Conservation (phyloP, 2,329 filamentous ascomycete genomes). For the Colletotrichum spaethianum region DNA sequence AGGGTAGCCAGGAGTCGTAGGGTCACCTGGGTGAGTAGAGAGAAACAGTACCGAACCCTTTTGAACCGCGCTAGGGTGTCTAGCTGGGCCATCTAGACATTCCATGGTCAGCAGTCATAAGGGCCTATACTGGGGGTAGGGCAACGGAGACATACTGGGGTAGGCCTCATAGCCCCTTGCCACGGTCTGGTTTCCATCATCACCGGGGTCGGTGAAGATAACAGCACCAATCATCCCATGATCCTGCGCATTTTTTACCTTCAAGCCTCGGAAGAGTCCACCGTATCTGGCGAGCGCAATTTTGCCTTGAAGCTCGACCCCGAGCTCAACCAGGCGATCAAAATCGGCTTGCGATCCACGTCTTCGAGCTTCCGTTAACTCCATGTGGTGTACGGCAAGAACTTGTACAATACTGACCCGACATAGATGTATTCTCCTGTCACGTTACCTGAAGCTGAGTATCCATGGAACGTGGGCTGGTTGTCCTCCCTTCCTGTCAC, state of each 20-base stretch:
- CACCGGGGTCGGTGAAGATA: slow-evolving; percentile 82
- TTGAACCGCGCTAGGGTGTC: slow-evolving; percentile 84
- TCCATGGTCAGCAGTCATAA: background rate
- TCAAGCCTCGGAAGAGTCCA: slow-evolving; percentile 82
- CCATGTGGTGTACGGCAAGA: accelerated
- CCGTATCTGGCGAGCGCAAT: slow-evolving; percentile 86
- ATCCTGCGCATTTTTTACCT: slow-evolving; percentile 86
- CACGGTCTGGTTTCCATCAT: slow-evolving; percentile 82
- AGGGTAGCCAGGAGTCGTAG: slow-evolving; percentile 87
- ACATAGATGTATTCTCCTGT: slow-evolving; percentile 82
- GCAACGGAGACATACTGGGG: slow-evolving; percentile 58
- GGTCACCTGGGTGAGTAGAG: slow-evolving; percentile 73
- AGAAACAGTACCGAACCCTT: slow-evolving; percentile 80
- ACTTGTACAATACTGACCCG: slow-evolving; percentile 62
- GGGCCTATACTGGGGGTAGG: too few relatives aligned
- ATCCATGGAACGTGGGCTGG: slow-evolving; percentile 86
- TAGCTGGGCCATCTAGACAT: slow-evolving; percentile 72
- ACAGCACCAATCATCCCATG: slow-evolving; percentile 80
- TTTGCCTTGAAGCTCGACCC: slow-evolving; percentile 80
- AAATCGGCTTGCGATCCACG: slow-evolving; percentile 81
- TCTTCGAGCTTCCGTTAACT: slow-evolving; percentile 36
- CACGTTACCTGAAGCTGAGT: slow-evolving; percentile 83
- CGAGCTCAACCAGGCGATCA: slow-evolving; percentile 77
- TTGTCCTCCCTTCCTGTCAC: slow-evolving; percentile 78
- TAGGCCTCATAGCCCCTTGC: slow-evolving; percentile 81